phyloP scores from a whole-genome alignment of 2,329 filamentous ascomycete species.

The Coniochaeta sp. region DNA sequence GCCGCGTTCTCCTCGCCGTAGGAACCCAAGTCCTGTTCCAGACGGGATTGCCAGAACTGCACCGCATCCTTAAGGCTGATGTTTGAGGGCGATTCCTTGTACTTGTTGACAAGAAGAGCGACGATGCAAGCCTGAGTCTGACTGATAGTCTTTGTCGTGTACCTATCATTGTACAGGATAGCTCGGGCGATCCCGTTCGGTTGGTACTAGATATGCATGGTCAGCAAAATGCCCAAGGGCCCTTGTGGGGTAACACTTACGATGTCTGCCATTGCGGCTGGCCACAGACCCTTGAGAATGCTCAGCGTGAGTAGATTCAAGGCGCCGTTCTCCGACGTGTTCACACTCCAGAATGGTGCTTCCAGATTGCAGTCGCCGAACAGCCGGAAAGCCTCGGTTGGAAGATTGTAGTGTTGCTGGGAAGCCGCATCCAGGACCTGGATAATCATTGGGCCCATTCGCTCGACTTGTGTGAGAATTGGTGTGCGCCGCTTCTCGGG shows the following conservation, averaged over 20 bases:
- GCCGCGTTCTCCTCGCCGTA: constrained; percentile 2
- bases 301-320: constrained; percentile 17
- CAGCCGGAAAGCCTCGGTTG: constrained; percentile 16
- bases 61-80: constrained; percentile 12
- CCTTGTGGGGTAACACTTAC: constrained; percentile 12
- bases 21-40: constrained; percentile 9
- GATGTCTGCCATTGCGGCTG: constrained; percentile 15
- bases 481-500: background rate
- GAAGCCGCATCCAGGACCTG: constrained; percentile 17
- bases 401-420: constrained; percentile 17
- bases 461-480: constrained; percentile 17
- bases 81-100: constrained; percentile 18
- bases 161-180: constrained; percentile 11
- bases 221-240: too few species aligned
- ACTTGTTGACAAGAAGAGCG: constrained; percentile 37
- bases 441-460: constrained; percentile 21
- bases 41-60: constrained; percentile 14
- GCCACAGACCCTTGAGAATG: constrained; percentile 22
- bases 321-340: constrained; percentile 9
- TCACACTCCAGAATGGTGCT: constrained; percentile 10
- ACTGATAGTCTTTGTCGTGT: background rate
- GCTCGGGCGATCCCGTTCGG: constrained; percentile 13
- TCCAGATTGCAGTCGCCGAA: constrained; percentile 11
- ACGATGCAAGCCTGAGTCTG: constrained; percentile 21
- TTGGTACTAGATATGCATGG: constrained; percentile 15